A percentile compares a stretch with the other conserved stretches of the same genome.
phyloP scores from a whole-genome alignment of 1,139 yeast species.

The Zygosaccharomyces pseudobailii region DNA sequence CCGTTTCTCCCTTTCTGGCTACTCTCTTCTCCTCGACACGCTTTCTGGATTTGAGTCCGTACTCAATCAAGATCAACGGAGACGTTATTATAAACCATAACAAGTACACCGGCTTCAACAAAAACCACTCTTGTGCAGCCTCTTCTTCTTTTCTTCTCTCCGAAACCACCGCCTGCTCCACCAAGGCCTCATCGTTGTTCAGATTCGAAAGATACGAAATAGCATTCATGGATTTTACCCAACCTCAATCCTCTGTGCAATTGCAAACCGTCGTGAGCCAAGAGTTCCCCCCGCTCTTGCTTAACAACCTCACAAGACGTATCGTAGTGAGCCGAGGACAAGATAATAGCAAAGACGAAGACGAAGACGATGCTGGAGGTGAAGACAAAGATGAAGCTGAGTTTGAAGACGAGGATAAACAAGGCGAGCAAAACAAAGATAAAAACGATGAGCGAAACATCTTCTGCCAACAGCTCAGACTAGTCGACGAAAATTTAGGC shows the following conservation, averaged over 20 bases:
- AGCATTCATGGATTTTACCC: slow-evolving; percentile 21
- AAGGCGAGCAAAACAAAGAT: background rate
- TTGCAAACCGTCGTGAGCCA: background rate
- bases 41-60: slow-evolving; percentile 17
- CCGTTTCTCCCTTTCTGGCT: background rate
- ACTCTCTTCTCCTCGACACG: slow-evolving; percentile 5
- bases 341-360: background rate
- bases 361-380: background rate
- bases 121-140: background rate
- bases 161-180: background rate
- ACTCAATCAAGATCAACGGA: slow-evolving; percentile 45
- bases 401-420: background rate
- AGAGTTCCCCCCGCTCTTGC: background rate
- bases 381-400: background rate
- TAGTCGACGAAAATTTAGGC: slow-evolving; percentile 27
- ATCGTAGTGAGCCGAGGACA: background rate
- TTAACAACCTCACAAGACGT: background rate
- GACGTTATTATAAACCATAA: slow-evolving; percentile 44
- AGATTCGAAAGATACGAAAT: slow-evolving; percentile 16
- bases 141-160: background rate
- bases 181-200: background rate
- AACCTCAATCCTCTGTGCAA: background rate
- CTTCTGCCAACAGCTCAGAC: slow-evolving; percentile 11
- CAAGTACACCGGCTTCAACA: slow-evolving; percentile 42
- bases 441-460: background rate